Percentiles rank a stretch among this genome's conserved stretches.
These are phyloP conservation scores for Candida ficus DNA, from an alignment of 805 yeast species.

Conservation along the genomic window DNA sequence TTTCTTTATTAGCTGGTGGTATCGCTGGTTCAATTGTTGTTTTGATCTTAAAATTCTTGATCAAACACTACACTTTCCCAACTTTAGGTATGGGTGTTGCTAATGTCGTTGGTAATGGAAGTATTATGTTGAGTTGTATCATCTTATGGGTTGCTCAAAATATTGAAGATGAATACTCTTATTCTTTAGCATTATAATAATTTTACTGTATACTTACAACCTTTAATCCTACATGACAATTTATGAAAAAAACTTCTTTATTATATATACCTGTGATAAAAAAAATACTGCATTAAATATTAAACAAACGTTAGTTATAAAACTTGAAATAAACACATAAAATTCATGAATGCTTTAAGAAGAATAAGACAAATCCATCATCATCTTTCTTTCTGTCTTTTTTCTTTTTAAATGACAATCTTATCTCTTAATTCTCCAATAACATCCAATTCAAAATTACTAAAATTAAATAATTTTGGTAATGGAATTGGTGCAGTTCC, in stretches of 20 bases:
- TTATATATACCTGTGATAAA: background rate
- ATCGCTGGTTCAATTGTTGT: constrained; percentile 89
- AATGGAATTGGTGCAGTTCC: constrained; percentile 36
- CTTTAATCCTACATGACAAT: background rate
- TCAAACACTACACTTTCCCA: constrained; percentile 77
- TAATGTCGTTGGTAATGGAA: constrained; percentile 73
- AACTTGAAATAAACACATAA: background rate
- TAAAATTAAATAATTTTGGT: constrained; percentile 60
- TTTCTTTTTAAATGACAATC: constrained; percentile 11
- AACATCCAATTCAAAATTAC: constrained; percentile 58
- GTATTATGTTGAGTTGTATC: constrained; percentile 85
- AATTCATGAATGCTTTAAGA: background rate
- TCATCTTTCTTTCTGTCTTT: no score
- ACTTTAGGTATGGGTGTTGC: constrained; percentile 92
- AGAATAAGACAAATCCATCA: no score
- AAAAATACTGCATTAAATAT: background rate
- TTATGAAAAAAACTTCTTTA: no score
- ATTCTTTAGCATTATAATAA: constrained; percentile 73
- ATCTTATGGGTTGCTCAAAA: constrained; percentile 92
- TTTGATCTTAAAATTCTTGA: constrained; percentile 74
- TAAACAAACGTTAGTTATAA: background rate
- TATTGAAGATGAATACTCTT: constrained; percentile 93
- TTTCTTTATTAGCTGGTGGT: constrained; percentile 90
- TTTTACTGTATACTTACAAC: background rate
- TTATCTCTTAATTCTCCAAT: constrained; percentile 27